Base-by-base conservation (phyloP, 78 protist species). In the Creolimax fragrantissima region DNA sequence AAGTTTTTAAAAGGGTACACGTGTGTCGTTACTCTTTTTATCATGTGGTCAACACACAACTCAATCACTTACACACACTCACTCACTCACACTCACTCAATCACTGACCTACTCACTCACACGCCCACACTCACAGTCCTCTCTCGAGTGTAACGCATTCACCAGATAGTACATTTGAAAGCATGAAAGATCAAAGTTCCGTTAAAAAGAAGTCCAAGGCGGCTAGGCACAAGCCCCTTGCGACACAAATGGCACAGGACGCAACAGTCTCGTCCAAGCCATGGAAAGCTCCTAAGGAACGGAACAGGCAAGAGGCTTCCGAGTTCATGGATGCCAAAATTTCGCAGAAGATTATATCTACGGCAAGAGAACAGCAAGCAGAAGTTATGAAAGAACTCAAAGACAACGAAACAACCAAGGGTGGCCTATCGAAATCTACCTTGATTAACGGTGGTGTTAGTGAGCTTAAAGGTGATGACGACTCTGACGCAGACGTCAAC, bases 381-480 rank as follows among this genome's bases (percentile, higher is more conserved):
- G 86, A 83, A 83, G 86, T n/a, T 35, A n/a, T 35, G 86, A 35
- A 11, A 24, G 86, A 83, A 83, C 35, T 35, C 44, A 5, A 83
- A 11, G 44, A 5, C 5, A 35, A 6, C 43, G 89, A 37, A 2
- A 5, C 5, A 5, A 41, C 37, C 3, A 39, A 37, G 4, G 3
- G 85, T 4, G 43, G 43, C 24, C 7, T 35, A 4, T 35, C 5
- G 67, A 32, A 37, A 24, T 39, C 44, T 35, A 5, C 35, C 5
- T 45, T 24, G 0, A 11, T 35, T 43, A 35, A 32, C 37, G 24
- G 81, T 5, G 45, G 85, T 42, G 39, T 66, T 11, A 4, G 84
- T 17, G 44, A n/a, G 7, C 93, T 39, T 17, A 93, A 92, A 11
- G 95, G 81, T 5, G 95, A 84, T 7, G 86, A 43, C 0, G 96